phyloP scores from a whole-genome alignment of 2,329 filamentous ascomycete species.

The Aspergillus felis region DNA sequence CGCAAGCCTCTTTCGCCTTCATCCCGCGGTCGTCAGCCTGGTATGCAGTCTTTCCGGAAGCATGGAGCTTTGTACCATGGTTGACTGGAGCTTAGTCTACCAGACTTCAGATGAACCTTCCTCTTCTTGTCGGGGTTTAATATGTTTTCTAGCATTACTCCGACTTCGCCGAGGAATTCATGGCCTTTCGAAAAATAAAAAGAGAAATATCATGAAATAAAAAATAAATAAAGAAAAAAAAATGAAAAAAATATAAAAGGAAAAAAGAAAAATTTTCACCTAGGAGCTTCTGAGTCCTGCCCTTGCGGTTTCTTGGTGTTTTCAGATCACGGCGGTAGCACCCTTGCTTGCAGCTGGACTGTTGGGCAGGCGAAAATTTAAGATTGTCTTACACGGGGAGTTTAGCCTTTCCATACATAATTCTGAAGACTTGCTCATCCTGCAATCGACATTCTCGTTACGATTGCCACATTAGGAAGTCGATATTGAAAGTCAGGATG shows the following conservation, averaged over 20 bases:
- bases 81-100: slow-evolving; percentile 16
- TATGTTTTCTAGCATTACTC: not conserved
- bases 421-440: not conserved
- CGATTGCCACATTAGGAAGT: not conserved
- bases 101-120: slow-evolving; percentile 11
- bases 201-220: too few species aligned
- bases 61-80: slow-evolving; percentile 12
- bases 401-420: not conserved
- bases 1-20: not conserved
- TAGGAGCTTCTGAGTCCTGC: not conserved
- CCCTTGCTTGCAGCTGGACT: not conserved
- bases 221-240: not conserved
- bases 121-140: not conserved
- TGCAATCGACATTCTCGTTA: not conserved
- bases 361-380: not conserved
- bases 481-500: not conserved
- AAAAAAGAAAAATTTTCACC: not conserved
- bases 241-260: too few species aligned
- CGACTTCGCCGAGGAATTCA: not conserved
- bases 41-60: slow-evolving; percentile 1
- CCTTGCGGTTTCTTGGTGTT: not conserved
- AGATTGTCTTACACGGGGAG: not conserved
- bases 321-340: not conserved
- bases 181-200: not conserved
- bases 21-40: slow-evolving; percentile 1